phyloP scores from a whole-genome alignment of 768 basidiomycete species.

The Tephrocybe sp. region DNA sequence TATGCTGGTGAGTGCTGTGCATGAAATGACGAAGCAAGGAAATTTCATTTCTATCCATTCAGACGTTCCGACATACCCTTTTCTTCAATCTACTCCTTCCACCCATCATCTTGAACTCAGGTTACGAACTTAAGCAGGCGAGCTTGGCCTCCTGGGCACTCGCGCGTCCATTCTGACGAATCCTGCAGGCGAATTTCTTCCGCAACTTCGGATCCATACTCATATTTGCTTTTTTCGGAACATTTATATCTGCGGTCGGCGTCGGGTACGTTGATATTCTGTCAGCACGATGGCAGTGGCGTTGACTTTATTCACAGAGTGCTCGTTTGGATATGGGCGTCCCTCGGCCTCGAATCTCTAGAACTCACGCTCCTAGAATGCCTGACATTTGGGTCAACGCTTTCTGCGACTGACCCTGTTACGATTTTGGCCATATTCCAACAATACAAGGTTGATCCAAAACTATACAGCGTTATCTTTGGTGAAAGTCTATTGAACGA shows the following conservation, averaged over 20 bases:
- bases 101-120: constrained; percentile 97
- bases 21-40: background rate
- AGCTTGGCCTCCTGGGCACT: constrained; percentile 19
- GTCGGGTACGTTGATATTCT: constrained; percentile 75
- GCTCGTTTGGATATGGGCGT: constrained; percentile 92
- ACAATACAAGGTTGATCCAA: constrained; percentile 97
- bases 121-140: constrained; percentile 96
- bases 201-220: constrained; percentile 97
- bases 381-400: constrained; percentile 92
- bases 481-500: constrained; percentile 97
- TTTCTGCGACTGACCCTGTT: constrained; percentile 97
- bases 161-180: constrained; percentile 6
- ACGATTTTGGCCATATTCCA: constrained; percentile 99
- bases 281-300: background rate
- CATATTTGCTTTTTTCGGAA: constrained; percentile 91
- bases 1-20: constrained; percentile 79
- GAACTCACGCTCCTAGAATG: constrained; percentile 89
- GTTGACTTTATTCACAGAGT: constrained; percentile 62
- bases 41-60: constrained; percentile 1
- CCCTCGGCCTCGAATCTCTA: constrained; percentile 88
- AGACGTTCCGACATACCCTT: constrained; percentile 96
- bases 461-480: constrained; percentile 95
- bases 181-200: constrained; percentile 90
- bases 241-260: constrained; percentile 94
- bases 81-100: constrained; percentile 99